Conservation (phyloP, 768 basidiomycete genomes). For the Serendipita sp. region DNA sequence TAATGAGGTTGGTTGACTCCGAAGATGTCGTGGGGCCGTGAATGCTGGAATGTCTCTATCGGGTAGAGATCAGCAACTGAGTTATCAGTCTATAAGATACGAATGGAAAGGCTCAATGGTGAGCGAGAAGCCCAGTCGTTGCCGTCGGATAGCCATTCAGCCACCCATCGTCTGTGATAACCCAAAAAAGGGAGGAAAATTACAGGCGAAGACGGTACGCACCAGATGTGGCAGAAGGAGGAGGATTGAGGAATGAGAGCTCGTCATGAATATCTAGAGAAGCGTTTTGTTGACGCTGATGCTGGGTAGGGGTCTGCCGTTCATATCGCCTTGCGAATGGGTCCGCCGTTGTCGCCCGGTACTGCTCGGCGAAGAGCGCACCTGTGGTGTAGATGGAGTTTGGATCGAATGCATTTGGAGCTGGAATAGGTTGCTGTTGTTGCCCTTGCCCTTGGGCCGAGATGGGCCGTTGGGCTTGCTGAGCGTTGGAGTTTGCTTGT, state of each 20-base stretch:
- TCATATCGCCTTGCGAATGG: slow-evolving; percentile 10
- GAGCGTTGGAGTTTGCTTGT: slow-evolving; percentile 28
- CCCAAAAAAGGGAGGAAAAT: slow-evolving; percentile 5
- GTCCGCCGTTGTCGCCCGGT: slow-evolving; percentile 15
- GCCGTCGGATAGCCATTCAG: no score
- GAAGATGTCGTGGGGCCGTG: slow-evolving; percentile 3
- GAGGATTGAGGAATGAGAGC: slow-evolving; percentile 35
- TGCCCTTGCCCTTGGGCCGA: slow-evolving; percentile 17
- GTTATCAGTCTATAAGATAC: neutral
- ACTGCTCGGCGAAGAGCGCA: slow-evolving; percentile 21
- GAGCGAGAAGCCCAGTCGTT: no score
- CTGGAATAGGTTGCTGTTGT: slow-evolving; percentile 11
- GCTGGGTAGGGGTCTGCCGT: slow-evolving; percentile 14
- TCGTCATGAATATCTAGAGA: slow-evolving; percentile 52
- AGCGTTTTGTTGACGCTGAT: neutral
- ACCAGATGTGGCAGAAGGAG: neutral
- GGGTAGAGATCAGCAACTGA: neutral
- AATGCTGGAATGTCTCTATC: slow-evolving; percentile 3
- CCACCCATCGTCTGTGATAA: neutral
- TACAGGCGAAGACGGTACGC: neutral
- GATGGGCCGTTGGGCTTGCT: slow-evolving; percentile 20
- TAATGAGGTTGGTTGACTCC: slow-evolving; percentile 3
- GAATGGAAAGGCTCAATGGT: neutral
- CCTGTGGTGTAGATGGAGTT: slow-evolving; percentile 26
- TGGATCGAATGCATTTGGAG: slow-evolving; percentile 13